Evolutionary conservation across 495 filamentous ascomycete species (phyloP).

Genomic region (Talaromyces thailandensis): DNA sequence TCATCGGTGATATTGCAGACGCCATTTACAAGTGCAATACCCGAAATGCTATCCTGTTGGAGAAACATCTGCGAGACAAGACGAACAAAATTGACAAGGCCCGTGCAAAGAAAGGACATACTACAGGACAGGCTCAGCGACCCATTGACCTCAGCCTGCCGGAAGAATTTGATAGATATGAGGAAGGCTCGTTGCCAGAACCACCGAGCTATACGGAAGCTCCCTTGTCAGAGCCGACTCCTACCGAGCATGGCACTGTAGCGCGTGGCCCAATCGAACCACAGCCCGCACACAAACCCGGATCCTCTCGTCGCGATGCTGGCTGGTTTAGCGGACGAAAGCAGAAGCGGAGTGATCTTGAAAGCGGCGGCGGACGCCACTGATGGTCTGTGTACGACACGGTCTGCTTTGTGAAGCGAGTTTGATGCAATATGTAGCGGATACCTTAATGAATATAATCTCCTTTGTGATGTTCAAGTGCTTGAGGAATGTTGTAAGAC

Average conservation of each 20-base stretch:
- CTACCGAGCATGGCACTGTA: neutral
- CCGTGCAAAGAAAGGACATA: neutral
- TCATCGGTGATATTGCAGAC: slow-evolving; percentile 79
- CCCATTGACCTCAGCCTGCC: slow-evolving; percentile 28
- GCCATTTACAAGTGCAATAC: slow-evolving; percentile 62
- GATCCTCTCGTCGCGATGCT: slow-evolving; percentile 14
- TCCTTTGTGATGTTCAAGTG: neutral
- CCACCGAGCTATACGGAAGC: slow-evolving; percentile 22
- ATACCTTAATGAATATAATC: neutral
- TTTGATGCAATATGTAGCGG: neutral
- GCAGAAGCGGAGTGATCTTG: slow-evolving; percentile 10
- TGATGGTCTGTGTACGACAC: neutral
- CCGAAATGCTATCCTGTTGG: slow-evolving; percentile 65
- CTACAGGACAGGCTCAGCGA: slow-evolving; percentile 7
- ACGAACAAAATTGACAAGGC: slow-evolving; percentile 19
- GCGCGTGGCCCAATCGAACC: slow-evolving; percentile 13
- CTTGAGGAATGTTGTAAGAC: neutral
- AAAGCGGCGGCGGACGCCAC: neutral
- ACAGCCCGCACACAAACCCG: slow-evolving; percentile 15
- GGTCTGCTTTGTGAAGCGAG: neutral
- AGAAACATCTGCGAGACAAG: slow-evolving; percentile 54
- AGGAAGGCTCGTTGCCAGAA: slow-evolving; percentile 15
- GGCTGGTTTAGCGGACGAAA: slow-evolving; percentile 28
- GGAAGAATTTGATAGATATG: slow-evolving; percentile 32
- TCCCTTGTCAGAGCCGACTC: slow-evolving; percentile 7